Base-by-base conservation (phyloP, 805 yeast species). In the Candida koratica region DNA sequence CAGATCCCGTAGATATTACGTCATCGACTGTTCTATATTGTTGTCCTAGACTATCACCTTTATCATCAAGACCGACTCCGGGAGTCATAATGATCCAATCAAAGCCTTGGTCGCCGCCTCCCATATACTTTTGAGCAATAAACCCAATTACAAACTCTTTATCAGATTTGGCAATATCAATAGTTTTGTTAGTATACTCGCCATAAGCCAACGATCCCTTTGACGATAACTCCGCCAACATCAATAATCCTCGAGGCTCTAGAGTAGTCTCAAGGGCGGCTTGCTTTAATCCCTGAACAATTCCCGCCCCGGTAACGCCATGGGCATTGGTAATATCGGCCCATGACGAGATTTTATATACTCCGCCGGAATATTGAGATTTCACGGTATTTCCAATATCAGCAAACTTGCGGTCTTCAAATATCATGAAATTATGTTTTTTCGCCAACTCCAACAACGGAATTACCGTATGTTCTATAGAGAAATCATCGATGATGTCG, bases 41-140 rank as follows among this genome's bases (percentile, higher is more conserved):
- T 61, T 93, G 99, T 16, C 99, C 99, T 43, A 93, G 71, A 1
- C 81, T 77, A 57, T 93, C 99, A 11, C 97, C 97, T 58, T 83
- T 93, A 55, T 90, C 97, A 55, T 90, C 98, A 35, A 93, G 72
- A 3, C 97, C 97, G 25, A 93, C 98, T 43, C 99, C 99, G 0
- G 99, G 99, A 1, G 98, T 90, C 93, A 93, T 81, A 40, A 89
- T 77, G 26, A 93, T 63, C 96, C 97, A 93, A 63, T 93, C 98
- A 52, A 84, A 89, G 1, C 90, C 93, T 50, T 81, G 93, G 3
- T 74, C 81, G 28, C 73, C 71, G 11, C 88, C 89, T 18, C 88
- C 88, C 85, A 89, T 84, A 40, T 81, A 80, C 53, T 76, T 75
- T 58, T 88, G 97, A 0, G 98, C 97, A 62, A 93, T 93, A 59